Conservation (phyloP, 345 rosid species). For the Syzygium grande region DNA sequence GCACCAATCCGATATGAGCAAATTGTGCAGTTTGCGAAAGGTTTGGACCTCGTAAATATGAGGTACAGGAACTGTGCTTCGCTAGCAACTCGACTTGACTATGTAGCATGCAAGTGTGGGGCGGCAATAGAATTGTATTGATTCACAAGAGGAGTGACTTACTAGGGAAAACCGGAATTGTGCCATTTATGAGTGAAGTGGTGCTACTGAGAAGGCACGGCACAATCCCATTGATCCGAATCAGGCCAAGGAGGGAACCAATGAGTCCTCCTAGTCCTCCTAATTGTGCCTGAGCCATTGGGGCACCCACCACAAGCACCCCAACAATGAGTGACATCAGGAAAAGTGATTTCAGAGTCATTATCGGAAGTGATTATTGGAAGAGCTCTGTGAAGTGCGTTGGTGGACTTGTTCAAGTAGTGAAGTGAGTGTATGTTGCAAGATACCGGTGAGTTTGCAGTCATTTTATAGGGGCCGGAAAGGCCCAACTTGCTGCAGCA, state of each 20-base stretch:
- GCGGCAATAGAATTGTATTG: background rate
- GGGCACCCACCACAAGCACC: slow-evolving; percentile 11
- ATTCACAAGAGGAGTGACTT: slow-evolving; percentile 5
- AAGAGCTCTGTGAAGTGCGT: background rate
- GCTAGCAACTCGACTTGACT: background rate
- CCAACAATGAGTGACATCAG: slow-evolving; percentile 9
- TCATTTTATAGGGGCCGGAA: slow-evolving; percentile 17
- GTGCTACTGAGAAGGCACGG: slow-evolving; percentile 41
- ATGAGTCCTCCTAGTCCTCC: slow-evolving; percentile 26
- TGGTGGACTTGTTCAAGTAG: background rate
- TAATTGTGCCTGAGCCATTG: slow-evolving; percentile 42
- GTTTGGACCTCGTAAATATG: background rate
- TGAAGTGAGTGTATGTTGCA: background rate
- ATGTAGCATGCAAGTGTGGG: background rate
- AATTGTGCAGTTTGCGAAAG: background rate
- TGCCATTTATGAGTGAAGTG: slow-evolving; percentile 9
- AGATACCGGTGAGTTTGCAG: background rate
- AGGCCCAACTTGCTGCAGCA: slow-evolving; percentile 21
- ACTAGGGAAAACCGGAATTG: slow-evolving; percentile 40
- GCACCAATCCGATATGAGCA: background rate
- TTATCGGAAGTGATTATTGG: background rate
- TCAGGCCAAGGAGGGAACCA: slow-evolving; percentile 24
- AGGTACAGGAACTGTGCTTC: background rate
- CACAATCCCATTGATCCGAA: slow-evolving; percentile 35
- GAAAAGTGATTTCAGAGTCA: slow-evolving; percentile 22